Percentiles rank a stretch among this genome's conserved stretches.
Evolutionary conservation across 163 green algal genomes (phyloP).

Genomic region (Chlamydomonas reinhardtii): DNA sequence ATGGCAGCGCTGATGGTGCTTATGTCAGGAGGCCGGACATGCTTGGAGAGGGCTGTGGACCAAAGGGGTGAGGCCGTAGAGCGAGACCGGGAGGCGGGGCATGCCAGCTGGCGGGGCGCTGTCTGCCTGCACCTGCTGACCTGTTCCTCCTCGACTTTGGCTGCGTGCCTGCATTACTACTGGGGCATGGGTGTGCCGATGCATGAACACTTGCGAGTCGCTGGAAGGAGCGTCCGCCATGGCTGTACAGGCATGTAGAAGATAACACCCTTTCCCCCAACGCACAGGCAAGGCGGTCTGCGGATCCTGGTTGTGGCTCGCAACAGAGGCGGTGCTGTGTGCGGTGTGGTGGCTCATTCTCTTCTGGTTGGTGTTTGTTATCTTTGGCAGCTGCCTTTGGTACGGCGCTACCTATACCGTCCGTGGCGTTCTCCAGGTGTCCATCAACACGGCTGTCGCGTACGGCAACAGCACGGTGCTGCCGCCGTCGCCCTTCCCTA

Average conservation of each 20-base stretch:
- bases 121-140: background rate
- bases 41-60: conserved; percentile 48
- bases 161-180: no score
- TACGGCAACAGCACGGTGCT: background rate
- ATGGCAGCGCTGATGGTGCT: conserved; percentile 49
- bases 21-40: conserved; percentile 49
- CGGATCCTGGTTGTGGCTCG: conserved; percentile 54
- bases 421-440: conserved; percentile 18
- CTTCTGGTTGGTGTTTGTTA: conserved; percentile 56
- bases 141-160: no score
- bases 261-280: background rate
- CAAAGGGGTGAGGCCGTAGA: conserved; percentile 47
- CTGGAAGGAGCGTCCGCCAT: no score
- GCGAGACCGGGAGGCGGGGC: no score
- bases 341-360: conserved; percentile 54
- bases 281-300: conserved; percentile 49
- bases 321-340: conserved; percentile 23
- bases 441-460: background rate
- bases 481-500: background rate
- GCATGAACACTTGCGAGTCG: no score
- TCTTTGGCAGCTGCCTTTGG: conserved; percentile 58
- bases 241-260: no score
- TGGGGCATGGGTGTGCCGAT: no score
- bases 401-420: conserved; percentile 47
- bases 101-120: no score